Evolutionary conservation across 2,329 filamentous ascomycete genomes (phyloP).

Genomic region (Corinectria fuckeliana): DNA sequence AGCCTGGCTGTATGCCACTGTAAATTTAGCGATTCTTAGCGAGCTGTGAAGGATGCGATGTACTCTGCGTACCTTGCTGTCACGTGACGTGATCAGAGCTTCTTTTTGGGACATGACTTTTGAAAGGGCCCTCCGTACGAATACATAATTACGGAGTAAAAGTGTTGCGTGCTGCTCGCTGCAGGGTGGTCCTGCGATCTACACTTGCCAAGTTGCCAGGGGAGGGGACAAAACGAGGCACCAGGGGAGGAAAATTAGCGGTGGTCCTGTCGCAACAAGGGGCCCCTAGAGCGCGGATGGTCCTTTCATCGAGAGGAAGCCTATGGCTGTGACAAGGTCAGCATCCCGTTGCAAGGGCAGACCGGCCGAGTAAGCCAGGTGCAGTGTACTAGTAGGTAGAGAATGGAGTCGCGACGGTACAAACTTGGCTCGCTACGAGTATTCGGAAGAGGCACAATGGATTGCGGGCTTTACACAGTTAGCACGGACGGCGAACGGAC

Average conservation of each 20-base stretch:
- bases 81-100: no score
- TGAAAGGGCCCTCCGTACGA: no score
- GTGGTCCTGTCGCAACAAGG: constrained; percentile 20
- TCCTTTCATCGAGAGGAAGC: constrained; percentile 22
- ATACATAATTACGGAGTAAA: not conserved
- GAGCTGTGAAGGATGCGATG: no score
- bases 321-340: constrained; percentile 6
- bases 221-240: constrained; percentile 26
- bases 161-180: not conserved
- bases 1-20: no score
- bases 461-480: not conserved
- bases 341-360: constrained; percentile 1
- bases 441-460: not conserved
- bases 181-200: constrained; percentile 25
- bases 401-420: not conserved
- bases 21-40: no score
- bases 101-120: no score
- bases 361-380: not conserved
- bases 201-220: constrained; percentile 20
- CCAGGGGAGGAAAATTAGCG: constrained; percentile 20
- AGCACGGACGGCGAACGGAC: not conserved
- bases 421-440: not conserved
- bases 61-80: no score
- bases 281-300: constrained; percentile 20
- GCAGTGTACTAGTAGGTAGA: not conserved